Evolutionary conservation across 805 yeast species (phyloP).

Genomic region (Teunomyces gatunensis): DNA sequence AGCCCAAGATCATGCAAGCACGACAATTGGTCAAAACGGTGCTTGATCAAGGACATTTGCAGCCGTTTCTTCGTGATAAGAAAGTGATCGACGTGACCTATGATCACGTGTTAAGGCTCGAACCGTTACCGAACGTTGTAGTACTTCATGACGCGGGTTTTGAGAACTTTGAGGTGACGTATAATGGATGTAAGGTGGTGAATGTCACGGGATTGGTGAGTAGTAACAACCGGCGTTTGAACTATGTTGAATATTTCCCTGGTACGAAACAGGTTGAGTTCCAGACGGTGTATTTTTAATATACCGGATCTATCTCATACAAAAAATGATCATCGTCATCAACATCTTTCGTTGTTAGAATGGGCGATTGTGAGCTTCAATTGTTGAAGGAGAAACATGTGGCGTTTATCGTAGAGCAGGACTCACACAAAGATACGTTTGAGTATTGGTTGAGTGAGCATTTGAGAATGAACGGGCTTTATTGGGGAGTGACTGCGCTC

Average conservation of each 20-base stretch:
- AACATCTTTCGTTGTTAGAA: not conserved
- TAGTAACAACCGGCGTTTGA: conserved; percentile 39
- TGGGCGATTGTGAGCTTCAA: not conserved
- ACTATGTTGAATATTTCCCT: conserved; percentile 74
- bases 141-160: conserved; percentile 70
- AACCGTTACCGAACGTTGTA: conserved; percentile 70
- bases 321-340: no score
- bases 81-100: conserved; percentile 69
- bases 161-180: conserved; percentile 69
- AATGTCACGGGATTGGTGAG: conserved; percentile 48
- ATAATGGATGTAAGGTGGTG: conserved; percentile 76
- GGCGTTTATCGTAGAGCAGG: conserved; percentile 33
- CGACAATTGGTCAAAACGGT: conserved; percentile 75
- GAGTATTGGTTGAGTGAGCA: conserved; percentile 92
- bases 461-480: conserved; percentile 83
- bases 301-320: no score
- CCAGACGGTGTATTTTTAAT: conserved; percentile 41
- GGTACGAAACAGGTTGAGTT: conserved; percentile 49
- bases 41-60: conserved; percentile 81
- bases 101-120: conserved; percentile 65
- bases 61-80: conserved; percentile 66
- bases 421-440: conserved; percentile 45
- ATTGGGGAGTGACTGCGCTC: conserved; percentile 90
- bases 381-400: conserved; percentile 28
- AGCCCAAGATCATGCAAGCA: conserved; percentile 55